Percentiles rank a stretch among this genome's conserved stretches.
Evolutionary conservation across 306 rosid species (phyloP).

Genomic region (Gastrolobium bilobum): DNA sequence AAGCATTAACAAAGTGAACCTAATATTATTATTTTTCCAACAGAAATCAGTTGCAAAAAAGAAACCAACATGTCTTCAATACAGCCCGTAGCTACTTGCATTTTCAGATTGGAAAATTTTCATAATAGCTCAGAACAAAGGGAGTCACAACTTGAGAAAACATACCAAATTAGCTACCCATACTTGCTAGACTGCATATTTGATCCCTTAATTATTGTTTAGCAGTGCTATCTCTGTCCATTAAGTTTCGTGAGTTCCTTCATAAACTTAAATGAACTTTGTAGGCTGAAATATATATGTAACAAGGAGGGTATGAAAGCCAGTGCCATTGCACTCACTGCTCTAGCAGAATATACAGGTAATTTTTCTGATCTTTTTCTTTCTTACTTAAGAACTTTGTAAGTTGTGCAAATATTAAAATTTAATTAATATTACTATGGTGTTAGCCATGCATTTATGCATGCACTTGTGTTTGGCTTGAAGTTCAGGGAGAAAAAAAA

Average conservation of each 20-base stretch:
- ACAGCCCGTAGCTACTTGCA: not conserved
- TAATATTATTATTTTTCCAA: not conserved
- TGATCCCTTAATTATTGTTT: not conserved
- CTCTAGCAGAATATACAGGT: slow-evolving; percentile 93
- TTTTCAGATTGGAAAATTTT: slow-evolving; percentile 12
- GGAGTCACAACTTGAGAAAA: slow-evolving; percentile 4
- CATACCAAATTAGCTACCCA: slow-evolving; percentile 5
- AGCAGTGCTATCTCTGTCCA: slow-evolving; percentile 15
- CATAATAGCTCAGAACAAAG: slow-evolving; percentile 16
- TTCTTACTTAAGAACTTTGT: slow-evolving; percentile 17
- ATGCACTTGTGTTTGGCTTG: slow-evolving; percentile 6
- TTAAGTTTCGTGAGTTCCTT: slow-evolving; percentile 33
- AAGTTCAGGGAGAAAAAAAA: slow-evolving; percentile 3
- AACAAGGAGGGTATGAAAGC: slow-evolving; percentile 91
- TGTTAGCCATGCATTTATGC: slow-evolving; percentile 2
- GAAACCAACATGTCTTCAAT: not conserved
- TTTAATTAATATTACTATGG: slow-evolving; percentile 10
- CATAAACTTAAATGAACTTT: slow-evolving; percentile 28
- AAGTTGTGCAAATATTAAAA: slow-evolving; percentile 19
- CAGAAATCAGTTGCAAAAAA: not conserved
- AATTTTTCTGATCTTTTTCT: slow-evolving; percentile 36
- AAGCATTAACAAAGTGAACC: too few species aligned
- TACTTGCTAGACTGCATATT: slow-evolving; percentile 24
- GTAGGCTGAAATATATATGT: slow-evolving; percentile 89
- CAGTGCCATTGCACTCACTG: slow-evolving; percentile 78